Evolutionary conservation across 2,329 filamentous ascomycete species (phyloP), one percentile per base, ranked within the genome.

Genomic region (Sarocladium oryzae): DNA sequence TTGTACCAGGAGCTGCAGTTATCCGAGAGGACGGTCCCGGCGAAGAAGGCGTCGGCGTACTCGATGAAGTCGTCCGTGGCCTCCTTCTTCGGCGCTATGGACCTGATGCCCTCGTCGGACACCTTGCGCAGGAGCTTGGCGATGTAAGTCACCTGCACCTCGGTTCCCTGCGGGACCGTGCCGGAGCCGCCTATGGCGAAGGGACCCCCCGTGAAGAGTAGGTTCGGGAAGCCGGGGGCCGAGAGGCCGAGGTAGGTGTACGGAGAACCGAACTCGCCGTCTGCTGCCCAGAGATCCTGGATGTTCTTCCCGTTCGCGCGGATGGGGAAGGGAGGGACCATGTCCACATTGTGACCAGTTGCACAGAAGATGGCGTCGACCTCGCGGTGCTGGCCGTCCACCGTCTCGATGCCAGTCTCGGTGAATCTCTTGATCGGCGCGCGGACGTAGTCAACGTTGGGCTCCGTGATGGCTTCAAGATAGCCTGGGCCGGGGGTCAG

Each of bases 1-100:
- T 89, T 89, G 53, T 85, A 86, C 86, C 86, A 89, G 0, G 80
- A 85, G 36, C 78, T 81, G 62, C 85, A 89, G 52, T 79, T 77
- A 50, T 84, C 80, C 0, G 74, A 72, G 52, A 84, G 64, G 2
- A 81, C 77, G 0, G 77, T 81, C 20, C 65, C 73, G 0, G 67
- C 63, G 57, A 81, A 81, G 60, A 80, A 82, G 0, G 74, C 72
- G 55, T 81, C 75, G 23, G 70, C 72, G 63, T 83, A 85, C 50
- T 76, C 74, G 10, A 79, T 66, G 55, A 84, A 85, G 57, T 87
- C 83, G 36, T 86, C 82, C 0, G 84, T 69, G 0, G 85, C 85
- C 26, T 70, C 68, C 43, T 73, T 72, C 0, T 74, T 77, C 0
- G 85, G 83, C 1, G 64, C 63, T 5, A 88, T 75, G 0, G 79